phyloP scores from a whole-genome alignment of 2,329 filamentous ascomycete species.

The Ceratocystis harringtonii region DNA sequence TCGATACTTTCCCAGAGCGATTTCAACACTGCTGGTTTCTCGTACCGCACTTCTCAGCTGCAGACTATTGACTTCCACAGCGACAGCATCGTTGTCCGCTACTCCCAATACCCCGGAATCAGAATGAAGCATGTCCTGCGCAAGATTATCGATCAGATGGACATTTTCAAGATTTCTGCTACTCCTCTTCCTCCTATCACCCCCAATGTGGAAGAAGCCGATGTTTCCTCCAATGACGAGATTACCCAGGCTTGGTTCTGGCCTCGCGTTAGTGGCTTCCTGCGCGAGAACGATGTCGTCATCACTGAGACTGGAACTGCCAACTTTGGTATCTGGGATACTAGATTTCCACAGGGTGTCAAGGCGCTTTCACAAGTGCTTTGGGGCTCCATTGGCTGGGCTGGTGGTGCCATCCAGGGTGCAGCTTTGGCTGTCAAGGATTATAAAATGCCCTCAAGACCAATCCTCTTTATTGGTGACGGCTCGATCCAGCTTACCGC shows the following conservation, averaged over 20 bases:
- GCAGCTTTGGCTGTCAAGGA: slow-evolving; percentile 65
- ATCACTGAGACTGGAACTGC: slow-evolving; percentile 79
- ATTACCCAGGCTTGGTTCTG: slow-evolving; percentile 66
- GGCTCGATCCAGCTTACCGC: slow-evolving; percentile 74
- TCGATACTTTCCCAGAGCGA: slow-evolving; percentile 38
- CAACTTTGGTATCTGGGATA: slow-evolving; percentile 80
- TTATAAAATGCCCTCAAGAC: slow-evolving; percentile 41
- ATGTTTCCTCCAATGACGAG: slow-evolving; percentile 25
- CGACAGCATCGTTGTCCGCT: slow-evolving; percentile 55
- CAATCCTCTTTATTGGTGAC: slow-evolving; percentile 78
- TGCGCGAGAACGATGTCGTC: slow-evolving; percentile 58
- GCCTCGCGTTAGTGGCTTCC: slow-evolving; percentile 58
- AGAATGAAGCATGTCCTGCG: slow-evolving; percentile 64
- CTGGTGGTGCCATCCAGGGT: slow-evolving; percentile 42
- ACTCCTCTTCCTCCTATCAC: slow-evolving; percentile 23
- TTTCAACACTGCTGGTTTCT: slow-evolving; percentile 73
- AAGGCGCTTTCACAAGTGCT: slow-evolving; percentile 67
- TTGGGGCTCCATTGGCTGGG: slow-evolving; percentile 52
- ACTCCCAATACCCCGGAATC: slow-evolving; percentile 64
- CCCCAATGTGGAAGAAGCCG: slow-evolving; percentile 33
- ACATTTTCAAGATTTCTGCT: slow-evolving; percentile 42
- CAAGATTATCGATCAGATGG: slow-evolving; percentile 48
- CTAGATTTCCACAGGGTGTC: slow-evolving; percentile 62
- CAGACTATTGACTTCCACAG: slow-evolving; percentile 72
- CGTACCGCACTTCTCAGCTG: slow-evolving; percentile 60